Evolutionary conservation across 1,284 basidiomycete genomes (phyloP), one percentile per base, ranked within the genome.

Genomic region (Tilletiopsis washingtonensis): DNA sequence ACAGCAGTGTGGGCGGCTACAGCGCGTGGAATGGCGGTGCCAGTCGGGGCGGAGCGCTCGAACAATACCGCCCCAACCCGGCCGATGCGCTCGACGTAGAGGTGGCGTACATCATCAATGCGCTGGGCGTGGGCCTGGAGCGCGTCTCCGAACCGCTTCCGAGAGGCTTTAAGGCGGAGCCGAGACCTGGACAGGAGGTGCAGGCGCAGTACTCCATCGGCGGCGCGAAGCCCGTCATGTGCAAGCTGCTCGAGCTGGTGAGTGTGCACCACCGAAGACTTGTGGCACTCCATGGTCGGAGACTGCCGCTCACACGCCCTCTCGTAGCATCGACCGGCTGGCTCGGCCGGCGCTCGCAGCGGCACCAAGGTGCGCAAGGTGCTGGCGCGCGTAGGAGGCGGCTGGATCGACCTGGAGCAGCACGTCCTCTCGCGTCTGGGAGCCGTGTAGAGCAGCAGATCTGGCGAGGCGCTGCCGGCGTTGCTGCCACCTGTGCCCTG

Each of bases 341-440:
- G 54, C 17, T 52, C 53, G 32, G 61, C 63, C 6, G 61, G 61
- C 3, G 56, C 53, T 15, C 59, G 57, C 26, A 56, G 55, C 1
- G 56, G 57, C 2, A 63, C 57, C 17, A 67, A 67, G 34, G 59
- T 60, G 14, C 61, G 57, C 29, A 67, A 67, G 45, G 56, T 71
- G n/a, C 56, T 69, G 32, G 66, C 66, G 9, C 54, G 69, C 9
- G 69, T 69, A 2, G 68, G 64, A 3, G 69, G 69, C 24, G 86
- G 87, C 37, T 91, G 87, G 88, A 85, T 88, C 69, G 87, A 89
- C 74, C 77, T 91, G 55, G 82, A 82, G 63, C 75, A 84, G 61
- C 89, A 86, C 74, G 80, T 89, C 64, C 46, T 64, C 9, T 36
- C 34, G n/a, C n/a, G n/a, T n/a, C n/a, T n/a, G n/a, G n/a, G n/a